These are phyloP conservation scores for Hortaea werneckii DNA, from an alignment of 2,329 filamentous ascomycete species.

Conservation along the genomic window DNA sequence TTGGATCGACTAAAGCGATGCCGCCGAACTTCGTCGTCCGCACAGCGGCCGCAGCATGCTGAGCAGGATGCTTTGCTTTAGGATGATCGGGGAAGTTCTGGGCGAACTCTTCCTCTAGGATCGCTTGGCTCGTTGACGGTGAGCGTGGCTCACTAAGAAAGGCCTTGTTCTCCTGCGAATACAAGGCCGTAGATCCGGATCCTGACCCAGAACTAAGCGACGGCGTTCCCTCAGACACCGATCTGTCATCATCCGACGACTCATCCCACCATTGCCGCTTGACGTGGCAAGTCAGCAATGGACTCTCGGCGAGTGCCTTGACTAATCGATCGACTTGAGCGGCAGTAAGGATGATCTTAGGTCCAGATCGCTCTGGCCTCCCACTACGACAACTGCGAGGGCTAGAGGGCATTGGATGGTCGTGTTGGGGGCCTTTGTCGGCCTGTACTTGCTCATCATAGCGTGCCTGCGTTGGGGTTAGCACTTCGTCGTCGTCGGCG, in stretches of 20 bases:
- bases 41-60: background rate
- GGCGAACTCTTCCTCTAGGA: constrained; percentile 5
- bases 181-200: constrained; percentile 9
- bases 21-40: constrained; percentile 9
- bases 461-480: constrained; percentile 7
- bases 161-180: constrained; percentile 8
- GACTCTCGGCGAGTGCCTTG: constrained; percentile 13
- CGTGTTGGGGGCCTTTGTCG: background rate
- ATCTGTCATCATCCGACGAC: constrained; percentile 9
- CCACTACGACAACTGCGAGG: background rate
- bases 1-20: constrained; percentile 19
- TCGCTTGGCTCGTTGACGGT: background rate
- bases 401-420: background rate
- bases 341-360: constrained; percentile 11
- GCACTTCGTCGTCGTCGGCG: constrained; percentile 3
- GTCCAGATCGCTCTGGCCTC: constrained; percentile 2
- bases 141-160: constrained; percentile 7
- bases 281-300: constrained; percentile 15
- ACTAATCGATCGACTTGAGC: constrained; percentile 16
- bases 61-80: constrained; percentile 3
- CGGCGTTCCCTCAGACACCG: constrained; percentile 3
- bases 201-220: constrained; percentile 11
- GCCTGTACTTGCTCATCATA: constrained; percentile 2
- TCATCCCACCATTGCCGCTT: constrained; percentile 18
- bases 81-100: constrained; percentile 7